phyloP scores from a whole-genome alignment of 257 asterid genomes.

The Ballota nigra region DNA sequence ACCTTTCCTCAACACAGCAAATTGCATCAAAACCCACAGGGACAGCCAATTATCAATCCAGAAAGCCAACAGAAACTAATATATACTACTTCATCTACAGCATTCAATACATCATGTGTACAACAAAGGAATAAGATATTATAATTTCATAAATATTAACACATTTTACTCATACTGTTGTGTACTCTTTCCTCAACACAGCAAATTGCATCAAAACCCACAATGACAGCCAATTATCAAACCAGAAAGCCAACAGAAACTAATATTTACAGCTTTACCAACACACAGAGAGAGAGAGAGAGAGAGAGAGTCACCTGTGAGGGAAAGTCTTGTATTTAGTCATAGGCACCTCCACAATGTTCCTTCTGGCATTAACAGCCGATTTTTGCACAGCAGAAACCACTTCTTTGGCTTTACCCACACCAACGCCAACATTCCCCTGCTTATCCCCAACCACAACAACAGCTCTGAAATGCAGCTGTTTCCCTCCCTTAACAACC shows the following conservation, averaged over 20 bases:
- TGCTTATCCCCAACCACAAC: constrained; percentile 88
- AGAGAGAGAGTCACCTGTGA: constrained; percentile 50
- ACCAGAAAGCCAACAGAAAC: neutral
- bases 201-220: too few relatives aligned
- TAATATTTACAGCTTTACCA: neutral
- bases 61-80: neutral
- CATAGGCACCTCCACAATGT: constrained; percentile 72
- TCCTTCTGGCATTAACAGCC: constrained; percentile 84
- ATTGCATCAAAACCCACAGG: too few relatives aligned
- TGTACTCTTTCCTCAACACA: too few relatives aligned
- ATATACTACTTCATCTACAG: neutral
- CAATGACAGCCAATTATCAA: too few relatives aligned
- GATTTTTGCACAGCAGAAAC: constrained; percentile 81
- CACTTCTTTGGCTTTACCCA: constrained; percentile 91
- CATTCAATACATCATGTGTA: too few relatives aligned
- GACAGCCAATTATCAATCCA: too few relatives aligned
- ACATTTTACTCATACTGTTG: too few relatives aligned
- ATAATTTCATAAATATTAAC: too few relatives aligned
- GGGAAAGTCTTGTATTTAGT: constrained; percentile 91
- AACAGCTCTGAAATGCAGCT: constrained; percentile 78
- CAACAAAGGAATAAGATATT: too few relatives aligned
- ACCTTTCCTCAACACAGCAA: too few relatives aligned
- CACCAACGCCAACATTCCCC: constrained; percentile 94
- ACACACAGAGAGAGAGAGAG: too few relatives aligned
- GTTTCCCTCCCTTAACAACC: constrained; percentile 98